Base-by-base conservation (phyloP, 2,329 filamentous ascomycete species). In the Dactylellina drechsleri region DNA sequence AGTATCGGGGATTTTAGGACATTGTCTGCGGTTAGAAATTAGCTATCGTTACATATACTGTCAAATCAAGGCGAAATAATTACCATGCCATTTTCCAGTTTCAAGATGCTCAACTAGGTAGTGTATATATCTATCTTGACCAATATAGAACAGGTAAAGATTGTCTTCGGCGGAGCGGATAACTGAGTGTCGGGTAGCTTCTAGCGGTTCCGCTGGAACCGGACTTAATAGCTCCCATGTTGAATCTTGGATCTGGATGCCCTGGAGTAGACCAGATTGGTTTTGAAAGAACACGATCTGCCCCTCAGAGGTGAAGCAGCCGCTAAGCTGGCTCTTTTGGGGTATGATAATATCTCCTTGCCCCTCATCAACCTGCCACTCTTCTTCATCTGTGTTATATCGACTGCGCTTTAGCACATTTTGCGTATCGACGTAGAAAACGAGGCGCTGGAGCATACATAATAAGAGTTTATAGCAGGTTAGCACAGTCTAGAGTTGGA, bases 221-320 rank as follows among this genome's bases (percentile, higher is more conserved):
- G 61, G 36, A 18, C 49, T 23, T 4, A 65, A 56, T 43, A 56
- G 18, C 23, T 56, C 61, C 12, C 61, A 56, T 4, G 15, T 16
- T 40, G 50, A 65, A 49, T 56, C 61, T 47, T 5, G 50, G 49
- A 65, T 47, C 40, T 36, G 5, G 61, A 56, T 56, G 13, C 49
- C 50, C 50, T 65, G 61, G 50, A 65, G 50, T 8, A 7, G 49
- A 4, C 61, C 61, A 23, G 20, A 47, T 49, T 47, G 2, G 50
- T 65, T 56, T 65, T 65, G 61, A 56, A 65, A 56, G 61, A 65
- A 65, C 15, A 65, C 61, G 2, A 40, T 47, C 16, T 65, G 61
- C 13, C 50, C 61, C 7, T 20, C 36, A 20, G 20, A 15, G 40
- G 61, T 49, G 41, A 65, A 65, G 47, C 50, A 65, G 15, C 61